phyloP scores from a whole-genome alignment of 192 early-diverging fungal species.

The Linnemannia zychae region DNA sequence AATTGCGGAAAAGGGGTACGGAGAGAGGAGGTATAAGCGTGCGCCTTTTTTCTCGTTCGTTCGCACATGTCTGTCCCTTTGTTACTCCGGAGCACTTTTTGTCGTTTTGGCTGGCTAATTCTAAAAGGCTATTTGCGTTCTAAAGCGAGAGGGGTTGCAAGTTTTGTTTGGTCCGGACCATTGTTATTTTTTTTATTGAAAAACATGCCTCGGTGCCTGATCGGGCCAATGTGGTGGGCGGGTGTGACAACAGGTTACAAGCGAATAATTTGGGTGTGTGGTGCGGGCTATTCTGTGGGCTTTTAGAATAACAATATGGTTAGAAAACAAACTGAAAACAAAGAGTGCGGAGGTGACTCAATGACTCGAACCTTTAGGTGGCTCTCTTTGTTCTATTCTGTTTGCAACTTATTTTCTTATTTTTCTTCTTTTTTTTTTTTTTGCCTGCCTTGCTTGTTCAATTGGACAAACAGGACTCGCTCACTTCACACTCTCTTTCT shows the following conservation, averaged over 20 bases:
- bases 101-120: not conserved
- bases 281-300: not conserved
- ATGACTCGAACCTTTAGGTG: not conserved
- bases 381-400: not conserved
- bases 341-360: not conserved
- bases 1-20: not conserved
- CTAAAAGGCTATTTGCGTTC: constrained; percentile 8
- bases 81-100: not conserved
- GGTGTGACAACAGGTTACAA: not conserved
- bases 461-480: not conserved
- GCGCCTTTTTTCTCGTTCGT: constrained; percentile 1
- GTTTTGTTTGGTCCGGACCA: not conserved
- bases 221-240: constrained; percentile 12
- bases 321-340: not conserved
- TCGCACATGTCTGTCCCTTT: not conserved
- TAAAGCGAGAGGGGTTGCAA: not conserved
- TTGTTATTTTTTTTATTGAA: not conserved
- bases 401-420: not conserved
- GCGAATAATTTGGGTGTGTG: not conserved
- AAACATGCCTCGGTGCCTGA: not conserved
- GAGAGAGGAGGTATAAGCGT: not conserved
- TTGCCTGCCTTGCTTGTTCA: too few species aligned
- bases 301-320: not conserved
- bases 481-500: too few species aligned
- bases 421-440: not conserved